Conservation (phyloP, 2,329 filamentous ascomycete species). For the Aspergillus transmontanensis region DNA sequence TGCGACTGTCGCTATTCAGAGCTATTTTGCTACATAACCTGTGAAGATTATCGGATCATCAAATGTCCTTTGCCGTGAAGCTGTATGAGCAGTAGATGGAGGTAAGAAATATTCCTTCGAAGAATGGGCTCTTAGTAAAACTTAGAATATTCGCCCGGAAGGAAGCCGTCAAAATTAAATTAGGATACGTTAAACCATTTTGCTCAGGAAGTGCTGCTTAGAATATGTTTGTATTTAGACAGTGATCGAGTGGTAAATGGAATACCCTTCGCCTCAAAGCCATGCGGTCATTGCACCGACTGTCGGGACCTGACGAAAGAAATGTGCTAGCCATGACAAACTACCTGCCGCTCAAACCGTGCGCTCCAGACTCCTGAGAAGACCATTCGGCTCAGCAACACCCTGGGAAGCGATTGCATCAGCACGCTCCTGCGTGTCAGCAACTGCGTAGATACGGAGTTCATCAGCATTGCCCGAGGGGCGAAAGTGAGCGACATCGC, state of each 20-base stretch:
- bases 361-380: constrained; percentile 28
- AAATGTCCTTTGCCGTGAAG: background rate
- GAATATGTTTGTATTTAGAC: background rate
- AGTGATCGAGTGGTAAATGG: background rate
- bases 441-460: constrained; percentile 36
- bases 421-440: constrained; percentile 32
- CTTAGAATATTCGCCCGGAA: no score
- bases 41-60: background rate
- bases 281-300: background rate
- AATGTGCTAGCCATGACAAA: no score
- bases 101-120: background rate
- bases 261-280: background rate
- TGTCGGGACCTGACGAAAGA: no score
- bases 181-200: no score
- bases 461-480: constrained; percentile 39
- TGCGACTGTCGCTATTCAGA: no score
- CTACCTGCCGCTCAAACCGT: constrained; percentile 9
- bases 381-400: constrained; percentile 30
- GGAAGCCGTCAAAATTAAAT: no score
- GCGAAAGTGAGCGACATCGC: constrained; percentile 37
- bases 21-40: no score
- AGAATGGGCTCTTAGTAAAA: background rate
- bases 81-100: background rate
- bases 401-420: constrained; percentile 31
- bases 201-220: background rate